Percentiles rank a stretch among this genome's conserved stretches.
These are phyloP conservation scores for Gilbertella persicaria DNA, from an alignment of 371 early-diverging fungal species.

Conservation along the genomic window DNA sequence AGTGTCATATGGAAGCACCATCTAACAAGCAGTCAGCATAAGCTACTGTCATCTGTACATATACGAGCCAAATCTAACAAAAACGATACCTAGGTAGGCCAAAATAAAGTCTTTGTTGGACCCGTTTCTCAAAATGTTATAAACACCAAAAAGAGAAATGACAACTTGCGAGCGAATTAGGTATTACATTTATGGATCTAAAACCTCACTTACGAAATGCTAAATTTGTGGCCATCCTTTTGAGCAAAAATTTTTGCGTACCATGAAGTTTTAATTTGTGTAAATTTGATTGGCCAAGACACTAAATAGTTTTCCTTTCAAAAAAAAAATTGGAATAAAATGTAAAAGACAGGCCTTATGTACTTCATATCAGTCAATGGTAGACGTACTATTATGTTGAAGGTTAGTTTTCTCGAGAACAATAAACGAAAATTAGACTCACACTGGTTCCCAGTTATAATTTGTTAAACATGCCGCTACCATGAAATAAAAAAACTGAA, in stretches of 20 bases:
- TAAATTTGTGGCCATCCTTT: slow-evolving; percentile 66
- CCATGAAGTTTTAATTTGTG: too few relatives aligned
- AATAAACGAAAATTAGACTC: slow-evolving; percentile 14
- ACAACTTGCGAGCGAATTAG: slow-evolving; percentile 6
- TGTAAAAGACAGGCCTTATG: too few relatives aligned
- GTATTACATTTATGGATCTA: neutral
- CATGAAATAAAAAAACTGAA: neutral
- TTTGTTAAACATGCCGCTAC: slow-evolving; percentile 5
- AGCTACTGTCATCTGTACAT: slow-evolving; percentile 11
- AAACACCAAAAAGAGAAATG: slow-evolving; percentile 20
- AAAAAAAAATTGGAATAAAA: neutral
- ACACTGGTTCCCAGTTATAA: slow-evolving; percentile 40
- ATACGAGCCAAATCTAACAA: slow-evolving; percentile 70
- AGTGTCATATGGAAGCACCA: slow-evolving; percentile 84
- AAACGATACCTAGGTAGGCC: slow-evolving; percentile 57
- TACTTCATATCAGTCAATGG: slow-evolving; percentile 55
- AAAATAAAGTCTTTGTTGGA: slow-evolving; percentile 57
- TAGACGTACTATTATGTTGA: slow-evolving; percentile 33
- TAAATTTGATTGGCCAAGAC: slow-evolving; percentile 73
- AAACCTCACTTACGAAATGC: slow-evolving; percentile 41
- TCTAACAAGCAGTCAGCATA: slow-evolving; percentile 17
- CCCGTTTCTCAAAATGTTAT: slow-evolving; percentile 43
- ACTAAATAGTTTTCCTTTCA: slow-evolving; percentile 45
- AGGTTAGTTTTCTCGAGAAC: neutral
- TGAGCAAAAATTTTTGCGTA: too few relatives aligned